Evolutionary conservation across 768 basidiomycete species (phyloP), one percentile per base, ranked within the genome.

Genomic region (Collybia sordida): DNA sequence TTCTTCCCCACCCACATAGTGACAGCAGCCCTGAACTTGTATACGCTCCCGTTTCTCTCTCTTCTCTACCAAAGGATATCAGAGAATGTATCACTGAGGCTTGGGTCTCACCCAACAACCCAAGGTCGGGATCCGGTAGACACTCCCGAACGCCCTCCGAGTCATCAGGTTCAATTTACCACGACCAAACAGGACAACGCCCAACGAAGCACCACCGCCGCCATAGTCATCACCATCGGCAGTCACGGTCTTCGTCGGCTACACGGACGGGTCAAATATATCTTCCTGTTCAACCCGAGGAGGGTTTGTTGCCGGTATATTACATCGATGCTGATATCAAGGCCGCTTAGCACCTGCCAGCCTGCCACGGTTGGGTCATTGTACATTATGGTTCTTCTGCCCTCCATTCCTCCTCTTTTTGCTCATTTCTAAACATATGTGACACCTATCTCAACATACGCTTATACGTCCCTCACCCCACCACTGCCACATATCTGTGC

Each of bases 11-110:
- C 31, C 52, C 51, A 23, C 54, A 53, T 40, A 38, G 42, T 23
- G 56, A 54, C 14, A 60, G 56, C 35, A 64, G 61, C 43, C 56
- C 61, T 39, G 65, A 72, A 52, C 53, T 83, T 24, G 78, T 90
- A n/a, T 90, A 89, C 59, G 83, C 85, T n/a, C 85, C 86, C 11
- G 76, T 90, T 1, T 78, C 84, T 0, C 63, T 85, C 35, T 73
- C 66, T 51, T 72, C 78, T 11, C 66, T 89, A 8, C 77, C 87
- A 7, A 64, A 71, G 17, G 72, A 75, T 28, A 57, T 84, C 37
- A 71, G 80, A 17, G 75, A 78, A 23, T 74, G 69, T 17, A 80
- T 80, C n/a, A 80, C 73, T 45, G 86, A 88, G 58, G 86, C 83
- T 8, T 89, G 88, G 88, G 72, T 90, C 8, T 68, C 73, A 2